Evolutionary conservation across 305 asterid genomes (phyloP).

Genomic region (Fraxinus albicans): DNA sequence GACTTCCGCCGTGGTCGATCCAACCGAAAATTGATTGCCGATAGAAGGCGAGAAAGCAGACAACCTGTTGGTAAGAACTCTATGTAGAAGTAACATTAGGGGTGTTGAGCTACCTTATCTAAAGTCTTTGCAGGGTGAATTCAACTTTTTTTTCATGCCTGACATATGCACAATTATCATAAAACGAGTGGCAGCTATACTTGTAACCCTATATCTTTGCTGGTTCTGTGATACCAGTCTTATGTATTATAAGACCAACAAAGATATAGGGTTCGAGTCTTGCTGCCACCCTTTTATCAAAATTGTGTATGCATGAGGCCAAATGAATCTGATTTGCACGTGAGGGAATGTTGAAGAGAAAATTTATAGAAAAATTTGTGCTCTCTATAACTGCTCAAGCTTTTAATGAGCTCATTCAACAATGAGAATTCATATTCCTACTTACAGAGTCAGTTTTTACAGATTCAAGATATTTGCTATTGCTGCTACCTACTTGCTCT

Average conservation of each 20-base stretch:
- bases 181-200: background rate
- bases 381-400: background rate
- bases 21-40: constrained; percentile 44
- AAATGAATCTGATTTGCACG: background rate
- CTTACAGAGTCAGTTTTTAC: background rate
- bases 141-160: background rate
- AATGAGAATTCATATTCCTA: background rate
- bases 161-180: background rate
- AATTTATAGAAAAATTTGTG: background rate
- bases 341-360: background rate
- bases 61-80: constrained; percentile 37
- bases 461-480: background rate
- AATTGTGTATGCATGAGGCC: background rate
- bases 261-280: background rate
- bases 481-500: constrained; percentile 4
- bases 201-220: background rate
- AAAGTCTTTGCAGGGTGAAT: background rate
- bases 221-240: background rate
- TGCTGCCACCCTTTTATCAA: background rate
- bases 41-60: constrained; percentile 34
- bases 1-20: constrained; percentile 54
- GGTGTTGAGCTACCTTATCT: background rate
- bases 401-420: background rate
- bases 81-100: background rate
- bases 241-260: background rate